Conservation (phyloP, 208 protist genomes). For the Crithidia acanthocephali region DNA sequence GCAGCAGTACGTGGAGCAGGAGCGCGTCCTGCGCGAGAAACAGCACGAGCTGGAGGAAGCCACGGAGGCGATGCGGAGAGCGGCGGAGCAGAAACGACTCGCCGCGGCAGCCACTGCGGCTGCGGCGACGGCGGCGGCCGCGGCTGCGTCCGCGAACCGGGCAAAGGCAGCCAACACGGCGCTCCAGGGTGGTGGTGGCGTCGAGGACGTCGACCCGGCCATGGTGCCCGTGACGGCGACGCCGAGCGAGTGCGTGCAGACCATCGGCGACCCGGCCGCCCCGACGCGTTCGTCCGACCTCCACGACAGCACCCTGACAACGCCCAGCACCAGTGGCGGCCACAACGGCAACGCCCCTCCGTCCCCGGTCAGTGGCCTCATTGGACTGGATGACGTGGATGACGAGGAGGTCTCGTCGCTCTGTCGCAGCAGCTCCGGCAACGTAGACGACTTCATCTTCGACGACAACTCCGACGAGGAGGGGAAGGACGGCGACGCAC, state of each 20-base stretch:
- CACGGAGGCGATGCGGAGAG: conserved; percentile 3
- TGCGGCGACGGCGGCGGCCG: neutral
- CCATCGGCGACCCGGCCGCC: conserved; percentile 6
- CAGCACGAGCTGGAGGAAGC: conserved; percentile 30
- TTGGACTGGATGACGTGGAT: conserved; percentile 31
- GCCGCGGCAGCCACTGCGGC: conserved; percentile 4
- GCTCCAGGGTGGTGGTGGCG: neutral
- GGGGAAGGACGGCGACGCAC: neutral
- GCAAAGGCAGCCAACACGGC: neutral
- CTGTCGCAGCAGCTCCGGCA: conserved; percentile 30
- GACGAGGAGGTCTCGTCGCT: conserved; percentile 37
- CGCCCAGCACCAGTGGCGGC: too few species aligned
- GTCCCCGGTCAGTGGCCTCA: neutral
- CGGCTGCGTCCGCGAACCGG: neutral
- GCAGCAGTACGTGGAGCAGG: conserved; percentile 36
- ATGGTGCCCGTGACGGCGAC: conserved; percentile 10
- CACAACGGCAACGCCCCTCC: neutral
- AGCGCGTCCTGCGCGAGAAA: conserved; percentile 26
- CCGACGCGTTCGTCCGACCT: conserved; percentile 5
- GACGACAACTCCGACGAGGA: conserved; percentile 28
- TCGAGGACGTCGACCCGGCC: neutral
- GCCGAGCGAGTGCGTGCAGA: conserved; percentile 19
- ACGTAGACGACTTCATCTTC: conserved; percentile 50
- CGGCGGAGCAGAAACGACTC: conserved; percentile 13
- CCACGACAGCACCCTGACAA: neutral